Evolutionary conservation across 441 rosid genomes (phyloP), one percentile per base, ranked within the genome.

Genomic region (Viola pubescens): DNA sequence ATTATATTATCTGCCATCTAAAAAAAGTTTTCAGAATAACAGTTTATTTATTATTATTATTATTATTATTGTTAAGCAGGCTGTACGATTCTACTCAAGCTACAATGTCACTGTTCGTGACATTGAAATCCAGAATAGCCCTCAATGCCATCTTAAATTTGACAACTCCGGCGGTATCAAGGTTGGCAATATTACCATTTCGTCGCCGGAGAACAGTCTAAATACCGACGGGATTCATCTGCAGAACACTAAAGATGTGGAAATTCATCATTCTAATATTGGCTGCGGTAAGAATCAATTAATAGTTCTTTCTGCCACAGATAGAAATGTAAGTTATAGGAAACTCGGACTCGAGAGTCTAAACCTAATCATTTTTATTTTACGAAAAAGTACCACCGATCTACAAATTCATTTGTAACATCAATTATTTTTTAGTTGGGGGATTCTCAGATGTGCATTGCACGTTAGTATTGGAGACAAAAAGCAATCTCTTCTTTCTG

Each of bases 151-250:
- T 77, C 75, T 91, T 34, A 91, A 91, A 72, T 88, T 91, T 53
- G 95, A 91, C 73, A 77, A 63, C 62, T 88, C 90, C n/a, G 63
- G 68, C 3, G 81, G 89, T 13, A 73, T 91, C 58, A 68, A 61
- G 54, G 76, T 91, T 46, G 54, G 79, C 49, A 88, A 91, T 64
- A 63, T 91, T 5, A 77, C 89, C 3, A 83, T 91, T 26, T 77
- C 77, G 60, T 84, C 98, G 2, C 98, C 96, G 4, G 78, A 66
- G 56, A 65, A 67, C n/a, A 88, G 95, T 69, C 89, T 94, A 51
- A 86, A 88, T 65, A 88, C 98, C 12, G 98, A 91, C 45, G 98
- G 95, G 3, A 91, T 91, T 71, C 98, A 88, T 76, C 81, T 88
- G 16, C 98, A 88, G 59, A 86, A 85, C 76, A 81, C 96, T 48